Evolutionary conservation across 2,329 filamentous ascomycete genomes (phyloP), one percentile per base, ranked within the genome.

Genomic region (Lachnellula occidentalis): DNA sequence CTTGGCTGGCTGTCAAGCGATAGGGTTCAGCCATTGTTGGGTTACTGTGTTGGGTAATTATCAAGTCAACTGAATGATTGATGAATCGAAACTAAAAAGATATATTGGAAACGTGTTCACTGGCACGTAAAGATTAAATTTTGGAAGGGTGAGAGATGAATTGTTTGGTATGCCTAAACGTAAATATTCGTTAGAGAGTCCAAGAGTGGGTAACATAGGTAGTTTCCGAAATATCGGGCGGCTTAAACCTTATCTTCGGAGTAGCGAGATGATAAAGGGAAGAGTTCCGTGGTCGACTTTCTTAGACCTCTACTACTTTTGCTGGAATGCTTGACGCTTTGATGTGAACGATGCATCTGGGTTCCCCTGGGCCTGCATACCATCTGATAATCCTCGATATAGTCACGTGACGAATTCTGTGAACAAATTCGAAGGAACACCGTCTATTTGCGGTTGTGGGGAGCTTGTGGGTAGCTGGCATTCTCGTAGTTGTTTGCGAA

Each of bases 1-100:
- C 73, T 59, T 79, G 61, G 1, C 69, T 71, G 6, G 77, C 78
- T 0, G 75, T 78, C 11, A 76, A 60, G 43, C 62, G 64, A 51
- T 71, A 70, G n/a, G 64, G 58, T 51, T 71, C 66, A 58, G 67
- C 64, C 64, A 64, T 66, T 53, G 34, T 59, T 45, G 42, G 11
- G 27, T 17, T 7, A 37, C 22, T 22, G 21, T 17, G 34, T 43
- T 21, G 7, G 11, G 6, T 22, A 34, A 19, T 2, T 22, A 47
- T 47, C 19, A 31, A 31, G 27, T 31, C 27, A 31, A 31, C 9
- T 9, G 3, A 36, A 36, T 37, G 9, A 19, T 39, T 11, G 6
- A 31, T 31, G 3, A 31, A 31, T 11, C 11, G 8, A 9, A 9
- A 31, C 27, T 31, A 9, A 31, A 31, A 31, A 2, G 2, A 31